Base-by-base conservation (phyloP, 345 rosid species). In the Laguncularia racemosa region DNA sequence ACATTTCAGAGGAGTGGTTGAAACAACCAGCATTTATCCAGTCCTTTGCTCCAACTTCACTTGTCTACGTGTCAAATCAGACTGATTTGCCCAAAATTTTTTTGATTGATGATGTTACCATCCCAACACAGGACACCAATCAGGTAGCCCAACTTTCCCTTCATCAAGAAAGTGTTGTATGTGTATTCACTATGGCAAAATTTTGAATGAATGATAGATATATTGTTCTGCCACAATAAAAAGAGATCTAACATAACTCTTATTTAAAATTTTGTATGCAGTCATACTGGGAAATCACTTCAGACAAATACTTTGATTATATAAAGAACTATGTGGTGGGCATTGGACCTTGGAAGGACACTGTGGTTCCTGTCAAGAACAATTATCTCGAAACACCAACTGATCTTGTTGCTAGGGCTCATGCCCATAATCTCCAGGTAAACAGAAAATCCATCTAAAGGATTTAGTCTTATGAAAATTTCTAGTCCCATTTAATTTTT, bases 331-430 rank as follows among this genome's bases (percentile, higher is more conserved):
- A 93, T 45, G 95, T 84, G 33, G 72, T 89, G 40, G 99, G 99
- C n/a, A 89, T 93, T 46, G 99, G 99, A 62, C 99, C 97, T 16
- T 93, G 99, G 97, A 93, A 93, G 67, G 97, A 93, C 64, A 89
- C 99, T 2, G 55, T 92, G 44, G 95, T 89, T 65, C 97, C 96
- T 53, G 91, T 72, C 3, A 55, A 8, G 46, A 62, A 79, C 52
- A 81, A 87, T 62, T 78, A 83, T 71, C 59, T 82, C 69, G 76
- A 56, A 56, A 67, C 77, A 11, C 95, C 92, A 3, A 85, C 99
- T 5, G 97, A 93, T 82, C 88, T 93, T 60, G 84, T 93, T 45
- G 86, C 96, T 53, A 77, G 67, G 67, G 97, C 99, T 18, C 99
- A 89, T 57, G 71, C 95, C 6, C 85, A 44, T 60, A 50, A 82